Percentiles rank a stretch among this genome's conserved stretches.
Conservation (phyloP, 140 eudicot species). For the Flaveria floridana region DNA sequence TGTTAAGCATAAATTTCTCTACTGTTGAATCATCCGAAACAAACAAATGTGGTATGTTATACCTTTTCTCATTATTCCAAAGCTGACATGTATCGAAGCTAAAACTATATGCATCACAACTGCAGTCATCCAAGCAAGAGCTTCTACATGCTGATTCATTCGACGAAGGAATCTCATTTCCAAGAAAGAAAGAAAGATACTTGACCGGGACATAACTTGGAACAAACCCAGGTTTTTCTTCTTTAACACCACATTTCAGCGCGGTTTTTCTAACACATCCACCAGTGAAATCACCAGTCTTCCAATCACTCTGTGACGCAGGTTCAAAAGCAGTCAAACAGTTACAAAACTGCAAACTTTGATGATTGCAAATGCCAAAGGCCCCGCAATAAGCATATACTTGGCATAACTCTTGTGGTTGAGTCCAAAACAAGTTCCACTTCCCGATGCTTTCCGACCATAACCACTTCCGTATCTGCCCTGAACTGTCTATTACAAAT, state of each 20-base stretch:
- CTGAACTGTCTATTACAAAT: conserved; percentile 45
- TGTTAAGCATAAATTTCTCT: background rate
- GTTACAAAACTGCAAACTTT: background rate
- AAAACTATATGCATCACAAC: conserved; percentile 22
- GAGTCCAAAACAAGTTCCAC: conserved; percentile 39
- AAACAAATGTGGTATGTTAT: background rate
- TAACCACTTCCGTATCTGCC: conserved; percentile 34
- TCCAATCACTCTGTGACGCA: conserved; percentile 15
- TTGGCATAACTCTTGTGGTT: conserved; percentile 33
- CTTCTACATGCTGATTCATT: conserved; percentile 26
- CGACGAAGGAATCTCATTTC: background rate
- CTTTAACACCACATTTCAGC: conserved; percentile 30
- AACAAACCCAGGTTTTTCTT: conserved; percentile 29
- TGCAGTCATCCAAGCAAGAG: conserved; percentile 19
- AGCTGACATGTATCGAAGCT: background rate
- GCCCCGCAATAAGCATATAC: conserved; percentile 34
- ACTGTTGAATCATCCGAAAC: background rate
- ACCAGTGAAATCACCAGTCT: conserved; percentile 11
- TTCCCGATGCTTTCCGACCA: background rate
- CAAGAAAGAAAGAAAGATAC: background rate
- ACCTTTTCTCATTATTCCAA: background rate
- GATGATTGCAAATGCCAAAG: conserved; percentile 27
- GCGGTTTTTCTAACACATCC: conserved; percentile 54
- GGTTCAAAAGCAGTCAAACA: conserved; percentile 46
- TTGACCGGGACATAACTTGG: background rate